phyloP scores from a whole-genome alignment of 2,329 filamentous ascomycete genomes.

The Leptographium lundbergii region DNA sequence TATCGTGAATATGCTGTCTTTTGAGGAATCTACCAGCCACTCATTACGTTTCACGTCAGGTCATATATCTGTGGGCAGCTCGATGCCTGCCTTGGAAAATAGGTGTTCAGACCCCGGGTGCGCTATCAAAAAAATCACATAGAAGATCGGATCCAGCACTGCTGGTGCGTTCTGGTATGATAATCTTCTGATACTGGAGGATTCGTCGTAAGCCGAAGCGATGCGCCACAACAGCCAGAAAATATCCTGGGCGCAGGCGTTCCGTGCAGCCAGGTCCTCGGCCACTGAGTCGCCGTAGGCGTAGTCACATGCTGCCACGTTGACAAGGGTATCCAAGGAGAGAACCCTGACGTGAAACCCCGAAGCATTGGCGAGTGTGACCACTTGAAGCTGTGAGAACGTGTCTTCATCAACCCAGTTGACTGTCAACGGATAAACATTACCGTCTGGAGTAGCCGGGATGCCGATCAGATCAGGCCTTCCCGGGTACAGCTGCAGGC shows the following conservation, averaged over 20 bases:
- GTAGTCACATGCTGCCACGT: conserved; percentile 23
- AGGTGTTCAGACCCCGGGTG: conserved; percentile 16
- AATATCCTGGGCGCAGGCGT: conserved; percentile 18
- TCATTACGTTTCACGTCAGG: no score
- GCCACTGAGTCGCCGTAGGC: conserved; percentile 1
- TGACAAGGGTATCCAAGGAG: conserved; percentile 21
- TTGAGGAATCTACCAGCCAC: neutral
- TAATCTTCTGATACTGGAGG: neutral
- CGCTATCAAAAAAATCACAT: conserved; percentile 11
- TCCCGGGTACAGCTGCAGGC: conserved; percentile 17
- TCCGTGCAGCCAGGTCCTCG: neutral
- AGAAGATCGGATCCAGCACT: conserved; percentile 12
- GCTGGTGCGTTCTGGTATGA: conserved; percentile 5
- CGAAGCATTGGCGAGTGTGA: neutral
- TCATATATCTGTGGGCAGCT: neutral
- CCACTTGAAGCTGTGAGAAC: conserved; percentile 14
- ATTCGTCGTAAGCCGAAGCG: neutral
- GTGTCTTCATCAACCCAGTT: conserved; percentile 19
- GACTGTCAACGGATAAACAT: conserved; percentile 22
- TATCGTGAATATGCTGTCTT: neutral
- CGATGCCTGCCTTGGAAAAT: conserved; percentile 19
- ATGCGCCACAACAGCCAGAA: conserved; percentile 23
- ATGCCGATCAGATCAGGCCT: conserved; percentile 30
- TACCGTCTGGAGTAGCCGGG: conserved; percentile 12
- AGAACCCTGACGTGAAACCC: conserved; percentile 14